Conservation (phyloP, 2,329 filamentous ascomycete species). For the Furcasterigmium sp. region DNA sequence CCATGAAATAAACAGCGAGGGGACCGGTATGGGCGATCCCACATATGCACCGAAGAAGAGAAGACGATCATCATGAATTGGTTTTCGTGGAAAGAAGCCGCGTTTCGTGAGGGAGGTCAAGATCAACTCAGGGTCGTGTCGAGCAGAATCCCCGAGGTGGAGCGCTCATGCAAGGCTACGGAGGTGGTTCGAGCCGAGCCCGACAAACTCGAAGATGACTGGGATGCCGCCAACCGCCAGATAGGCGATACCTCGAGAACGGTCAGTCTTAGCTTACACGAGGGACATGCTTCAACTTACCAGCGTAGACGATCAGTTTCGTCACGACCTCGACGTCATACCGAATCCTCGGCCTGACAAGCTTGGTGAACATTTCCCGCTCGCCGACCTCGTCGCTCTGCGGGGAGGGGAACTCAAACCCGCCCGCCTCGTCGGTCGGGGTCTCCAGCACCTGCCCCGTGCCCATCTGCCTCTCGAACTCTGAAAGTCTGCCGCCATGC, state of each 20-base stretch:
- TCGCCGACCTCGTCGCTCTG: constrained; percentile 55
- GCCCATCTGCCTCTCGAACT: constrained; percentile 72
- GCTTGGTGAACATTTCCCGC: constrained; percentile 74
- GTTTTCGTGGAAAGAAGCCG: too few relatives aligned
- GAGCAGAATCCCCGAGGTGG: too few relatives aligned
- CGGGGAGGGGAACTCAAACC: constrained; percentile 28
- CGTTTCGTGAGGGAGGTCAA: too few relatives aligned
- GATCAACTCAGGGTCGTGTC: constrained; percentile 2
- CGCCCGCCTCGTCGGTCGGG: constrained; percentile 22
- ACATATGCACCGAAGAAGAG: background rate
- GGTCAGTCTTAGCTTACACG: constrained; percentile 7
- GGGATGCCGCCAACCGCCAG: constrained; percentile 73
- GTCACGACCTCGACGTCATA: constrained; percentile 99
- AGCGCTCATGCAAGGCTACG: constrained; percentile 7
- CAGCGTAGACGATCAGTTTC: constrained; percentile 90
- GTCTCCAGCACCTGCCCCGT: constrained; percentile 46
- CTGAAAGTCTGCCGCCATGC: constrained; percentile 46
- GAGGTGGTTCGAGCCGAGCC: constrained; percentile 39
- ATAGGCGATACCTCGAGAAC: constrained; percentile 68
- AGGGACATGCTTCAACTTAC: constrained; percentile 40
- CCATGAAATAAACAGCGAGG: background rate
- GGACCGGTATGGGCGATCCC: background rate
- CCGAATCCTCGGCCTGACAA: constrained; percentile 81
- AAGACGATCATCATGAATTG: background rate
- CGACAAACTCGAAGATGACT: constrained; percentile 61